Evolutionary conservation across 1,139 yeast genomes (phyloP), one percentile per base, ranked within the genome.

Genomic region (Suhomyces bokatorum): DNA sequence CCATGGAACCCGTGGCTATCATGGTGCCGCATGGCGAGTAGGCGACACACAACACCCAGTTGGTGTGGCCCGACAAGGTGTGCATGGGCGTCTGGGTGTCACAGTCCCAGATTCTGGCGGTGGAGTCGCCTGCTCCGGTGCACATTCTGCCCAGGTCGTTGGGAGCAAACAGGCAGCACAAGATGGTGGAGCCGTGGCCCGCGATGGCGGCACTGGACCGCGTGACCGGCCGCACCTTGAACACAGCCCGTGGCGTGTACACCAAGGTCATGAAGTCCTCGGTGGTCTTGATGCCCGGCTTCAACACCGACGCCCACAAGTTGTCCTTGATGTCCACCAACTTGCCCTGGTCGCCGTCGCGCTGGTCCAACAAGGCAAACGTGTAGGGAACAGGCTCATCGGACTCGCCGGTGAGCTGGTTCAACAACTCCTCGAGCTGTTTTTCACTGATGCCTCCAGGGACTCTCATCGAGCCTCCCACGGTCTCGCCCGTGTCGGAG

Each of bases 81-180:
- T 81, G 78, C 59, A 83, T 70, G 5, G 97, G 97, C 0, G 99
- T 93, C 57, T 88, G 95, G 0, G 98, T 91, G 59, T 89, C 87
- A 64, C 97, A 87, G 66, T 91, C 98, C 99, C 99, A 93, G 42
- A 93, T 81, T 60, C 98, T 76, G 4, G 98, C 98, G n/a, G 98
- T 91, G 35, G 87, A 81, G 63, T 93, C 99, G 37, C 99, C 99
- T 8, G 97, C 90, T 37, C 99, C 99, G 0, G 97, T 86, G 38
- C 89, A 95, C 85, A 93, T 83, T 54, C 91, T 73, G 5, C 93
- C 78, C 12, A 95, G 82, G 33, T 93, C 85, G 58, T 87, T 79
- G 29, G 99, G 99, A 1, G 99, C 95, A 75, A 95, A 93, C 53
- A 87, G 93, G 39, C 95, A 86, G 48, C 97, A 88, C 53, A 93